Conservation (phyloP, 148 eudicot species). For the Cornus florida region DNA sequence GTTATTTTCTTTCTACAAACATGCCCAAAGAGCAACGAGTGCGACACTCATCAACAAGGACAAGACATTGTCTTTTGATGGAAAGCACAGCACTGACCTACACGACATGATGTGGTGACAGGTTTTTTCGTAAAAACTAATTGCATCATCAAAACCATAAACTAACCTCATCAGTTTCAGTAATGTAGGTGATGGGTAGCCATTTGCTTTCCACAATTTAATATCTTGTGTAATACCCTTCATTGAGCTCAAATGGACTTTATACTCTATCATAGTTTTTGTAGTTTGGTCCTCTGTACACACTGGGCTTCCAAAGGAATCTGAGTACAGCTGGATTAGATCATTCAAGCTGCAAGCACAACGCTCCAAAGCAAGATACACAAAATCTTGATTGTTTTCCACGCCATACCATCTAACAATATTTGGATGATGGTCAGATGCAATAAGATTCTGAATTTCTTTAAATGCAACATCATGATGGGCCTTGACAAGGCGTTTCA, state of each 20-base stretch:
- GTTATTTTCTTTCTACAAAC: not conserved
- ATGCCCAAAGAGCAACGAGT: not conserved
- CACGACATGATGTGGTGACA: not conserved
- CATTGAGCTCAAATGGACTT: slow-evolving; percentile 37
- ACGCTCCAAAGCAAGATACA: slow-evolving; percentile 78
- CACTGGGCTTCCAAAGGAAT: slow-evolving; percentile 24
- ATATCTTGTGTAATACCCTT: slow-evolving; percentile 45
- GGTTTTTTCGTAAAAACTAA: slow-evolving; percentile 4
- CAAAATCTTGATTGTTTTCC: slow-evolving; percentile 83
- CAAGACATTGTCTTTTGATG: not conserved
- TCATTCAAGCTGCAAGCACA: slow-evolving; percentile 84
- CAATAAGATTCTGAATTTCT: slow-evolving; percentile 90
- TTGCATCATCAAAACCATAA: not conserved
- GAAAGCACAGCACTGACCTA: not conserved
- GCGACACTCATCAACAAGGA: not conserved
- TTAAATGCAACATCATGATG: slow-evolving; percentile 87
- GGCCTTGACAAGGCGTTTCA: slow-evolving; percentile 86
- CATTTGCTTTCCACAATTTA: slow-evolving; percentile 68
- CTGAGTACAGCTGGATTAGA: slow-evolving; percentile 47
- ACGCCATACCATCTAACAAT: slow-evolving; percentile 89
- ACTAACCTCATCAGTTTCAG: slow-evolving; percentile 81
- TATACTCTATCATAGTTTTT: slow-evolving; percentile 35
- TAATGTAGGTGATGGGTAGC: slow-evolving; percentile 69
- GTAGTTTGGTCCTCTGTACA: slow-evolving; percentile 19
- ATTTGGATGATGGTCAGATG: slow-evolving; percentile 89